Percentiles rank a stretch among this genome's conserved stretches.
phyloP scores from a whole-genome alignment of 139 green algal species.

The Ettlia oleoabundans region DNA sequence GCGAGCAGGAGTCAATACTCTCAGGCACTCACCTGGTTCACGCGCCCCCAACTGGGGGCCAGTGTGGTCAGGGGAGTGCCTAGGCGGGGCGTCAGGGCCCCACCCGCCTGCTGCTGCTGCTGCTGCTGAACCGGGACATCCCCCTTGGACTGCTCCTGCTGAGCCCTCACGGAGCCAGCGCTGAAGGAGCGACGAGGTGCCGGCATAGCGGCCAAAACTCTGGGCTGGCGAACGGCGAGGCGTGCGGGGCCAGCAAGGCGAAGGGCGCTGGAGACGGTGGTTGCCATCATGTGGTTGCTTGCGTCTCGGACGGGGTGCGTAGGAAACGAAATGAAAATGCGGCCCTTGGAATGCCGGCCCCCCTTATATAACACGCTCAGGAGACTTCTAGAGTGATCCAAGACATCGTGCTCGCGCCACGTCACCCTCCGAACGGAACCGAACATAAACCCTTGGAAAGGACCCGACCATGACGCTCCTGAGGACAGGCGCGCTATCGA shows the following conservation, averaged over 20 bases:
- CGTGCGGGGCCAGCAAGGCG: not conserved
- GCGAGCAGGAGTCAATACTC: not conserved
- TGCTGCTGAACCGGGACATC: not conserved
- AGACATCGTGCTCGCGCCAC: no score
- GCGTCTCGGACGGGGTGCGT: no score
- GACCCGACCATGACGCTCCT: no score
- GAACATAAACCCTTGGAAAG: no score
- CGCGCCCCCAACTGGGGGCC: not conserved
- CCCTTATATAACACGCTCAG: no score
- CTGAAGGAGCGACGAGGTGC: not conserved
- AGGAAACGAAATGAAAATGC: no score
- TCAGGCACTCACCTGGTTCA: conserved; percentile 14
- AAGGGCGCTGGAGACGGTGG: not conserved
- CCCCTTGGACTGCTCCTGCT: not conserved
- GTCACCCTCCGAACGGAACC: no score
- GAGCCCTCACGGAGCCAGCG: not conserved
- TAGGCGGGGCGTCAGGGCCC: not conserved
- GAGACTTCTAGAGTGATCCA: no score
- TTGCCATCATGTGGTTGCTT: no score
- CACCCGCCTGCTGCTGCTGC: not conserved
- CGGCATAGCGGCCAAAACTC: not conserved
- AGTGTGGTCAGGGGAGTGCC: not conserved
- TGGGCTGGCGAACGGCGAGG: not conserved
- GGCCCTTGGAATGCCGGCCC: no score
- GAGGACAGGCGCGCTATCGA: no score